Base-by-base conservation (phyloP, 305 asterid genomes). In the Fraxinus dipetala region DNA sequence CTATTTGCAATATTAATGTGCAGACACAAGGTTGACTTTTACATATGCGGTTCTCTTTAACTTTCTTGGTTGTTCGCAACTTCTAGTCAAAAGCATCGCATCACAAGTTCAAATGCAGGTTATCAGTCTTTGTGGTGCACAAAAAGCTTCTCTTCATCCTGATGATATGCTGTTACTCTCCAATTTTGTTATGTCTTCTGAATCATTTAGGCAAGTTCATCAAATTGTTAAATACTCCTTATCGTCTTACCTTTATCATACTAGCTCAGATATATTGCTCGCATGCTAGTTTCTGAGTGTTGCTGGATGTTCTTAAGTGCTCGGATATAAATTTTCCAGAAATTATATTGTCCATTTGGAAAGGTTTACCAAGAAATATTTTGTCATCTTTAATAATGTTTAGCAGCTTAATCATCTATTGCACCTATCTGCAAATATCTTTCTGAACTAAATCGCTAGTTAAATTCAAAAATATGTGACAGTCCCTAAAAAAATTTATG, bases 91-190 rank as follows among this genome's bases (percentile, higher is more conserved):
- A 72, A 76, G 26, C 84, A 79, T 82, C 82, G 26, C 85, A 79
- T 82, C 82, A 35, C 75, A 78, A 24, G 22, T 74, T 85, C 73
- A 83, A 87, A 84, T 91, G 91, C 97, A 96, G 99, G 99, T 96
- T 73, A 88, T 96, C 89, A 91, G 96, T 91, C 96, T 96, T 89
- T 93, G 92, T 79, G 97, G 99, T 63, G 94, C 97, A 80, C 98
- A 93, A 79, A 96, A 93, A 86, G 97, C 95, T 63, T 92, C 97
- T 67, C 98, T 95, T 80, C 97, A 95, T 89, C 97, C 99, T 22
- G 99, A 96, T 84, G 99, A 96, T 87, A 90, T 96, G 87, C 89
- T 95, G 79, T 85, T 96, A 82, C 94, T 96, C 83, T 92, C 99
- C 84, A 94, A 95, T 86, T 95, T 96, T 85, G 93, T 96, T 74